These are phyloP conservation scores for Colletotrichum kahawae DNA, from an alignment of 2,329 filamentous ascomycete species.

Conservation along the genomic window DNA sequence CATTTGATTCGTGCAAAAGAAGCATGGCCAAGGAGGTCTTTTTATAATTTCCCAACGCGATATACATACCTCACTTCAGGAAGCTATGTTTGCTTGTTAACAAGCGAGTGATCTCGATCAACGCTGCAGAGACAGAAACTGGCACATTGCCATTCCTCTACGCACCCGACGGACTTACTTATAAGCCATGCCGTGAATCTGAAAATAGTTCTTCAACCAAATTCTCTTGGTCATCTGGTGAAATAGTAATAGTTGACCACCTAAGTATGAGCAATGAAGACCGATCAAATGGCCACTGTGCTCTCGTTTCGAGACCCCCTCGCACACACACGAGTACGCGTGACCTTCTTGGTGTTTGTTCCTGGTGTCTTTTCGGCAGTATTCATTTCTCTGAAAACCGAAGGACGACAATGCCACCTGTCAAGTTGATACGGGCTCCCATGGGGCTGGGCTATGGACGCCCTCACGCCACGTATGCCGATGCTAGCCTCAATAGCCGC, in stretches of 20 bases:
- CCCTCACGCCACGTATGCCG: too few relatives aligned
- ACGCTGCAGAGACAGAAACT: neutral
- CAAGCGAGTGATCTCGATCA: neutral
- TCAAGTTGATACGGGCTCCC: too few relatives aligned
- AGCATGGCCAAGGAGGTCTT: neutral
- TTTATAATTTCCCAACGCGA: fast-evolving
- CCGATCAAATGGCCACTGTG: fast-evolving
- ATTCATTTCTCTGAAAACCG: neutral
- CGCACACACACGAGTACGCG: neutral
- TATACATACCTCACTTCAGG: neutral
- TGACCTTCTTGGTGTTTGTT: neutral
- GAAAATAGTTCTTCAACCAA: neutral
- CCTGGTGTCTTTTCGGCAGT: neutral
- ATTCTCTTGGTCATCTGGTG: too few relatives aligned
- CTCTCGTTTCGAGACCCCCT: too few relatives aligned
- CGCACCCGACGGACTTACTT: neutral
- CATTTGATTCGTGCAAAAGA: neutral
- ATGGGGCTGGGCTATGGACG: too few relatives aligned
- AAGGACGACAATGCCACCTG: neutral
- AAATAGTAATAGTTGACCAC: too few relatives aligned
- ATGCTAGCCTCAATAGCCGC: fast-evolving
- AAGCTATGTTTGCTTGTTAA: neutral
- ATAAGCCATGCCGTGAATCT: neutral
- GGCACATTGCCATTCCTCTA: neutral
- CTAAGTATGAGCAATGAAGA: neutral